phyloP scores from a whole-genome alignment of 2,329 filamentous ascomycete genomes.

The Trichoderma koningii region DNA sequence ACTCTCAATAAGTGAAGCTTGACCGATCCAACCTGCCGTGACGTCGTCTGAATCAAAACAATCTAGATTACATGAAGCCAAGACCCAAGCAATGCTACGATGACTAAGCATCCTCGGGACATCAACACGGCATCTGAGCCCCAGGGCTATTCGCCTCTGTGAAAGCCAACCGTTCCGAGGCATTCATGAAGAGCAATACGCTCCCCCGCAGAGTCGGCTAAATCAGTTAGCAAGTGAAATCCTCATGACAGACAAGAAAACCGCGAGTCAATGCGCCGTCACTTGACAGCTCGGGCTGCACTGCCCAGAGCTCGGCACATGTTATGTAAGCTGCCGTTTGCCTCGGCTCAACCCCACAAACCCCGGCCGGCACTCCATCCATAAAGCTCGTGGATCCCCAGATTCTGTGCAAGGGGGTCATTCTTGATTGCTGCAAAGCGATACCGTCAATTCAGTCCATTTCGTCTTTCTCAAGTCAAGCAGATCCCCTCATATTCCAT shows the following conservation, averaged over 20 bases:
- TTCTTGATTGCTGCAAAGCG: neutral
- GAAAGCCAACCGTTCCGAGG: neutral
- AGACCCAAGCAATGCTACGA: neutral
- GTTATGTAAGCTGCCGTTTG: constrained; percentile 25
- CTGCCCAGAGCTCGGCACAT: constrained; percentile 11
- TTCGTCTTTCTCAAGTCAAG: neutral
- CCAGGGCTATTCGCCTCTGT: neutral
- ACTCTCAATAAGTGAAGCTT: no score
- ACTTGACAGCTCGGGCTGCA: no score
- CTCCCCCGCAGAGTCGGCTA: constrained; percentile 7
- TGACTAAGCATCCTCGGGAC: neutral
- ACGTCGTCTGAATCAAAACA: no score
- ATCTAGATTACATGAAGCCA: no score
- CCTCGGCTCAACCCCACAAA: constrained; percentile 28
- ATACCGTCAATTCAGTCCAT: neutral
- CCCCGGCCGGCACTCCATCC: constrained; percentile 16
- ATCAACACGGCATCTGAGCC: neutral
- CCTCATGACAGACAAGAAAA: neutral
- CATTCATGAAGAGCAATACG: neutral
- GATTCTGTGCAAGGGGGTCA: neutral
- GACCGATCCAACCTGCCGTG: no score
- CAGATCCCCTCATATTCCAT: constrained; percentile 34
- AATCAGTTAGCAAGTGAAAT: neutral
- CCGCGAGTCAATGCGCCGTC: neutral
- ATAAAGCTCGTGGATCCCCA: constrained; percentile 25